A percentile compares a stretch with the other conserved stretches of the same genome.
Conservation (phyloP, 805 yeast genomes). For the Yarrowia porcina region DNA sequence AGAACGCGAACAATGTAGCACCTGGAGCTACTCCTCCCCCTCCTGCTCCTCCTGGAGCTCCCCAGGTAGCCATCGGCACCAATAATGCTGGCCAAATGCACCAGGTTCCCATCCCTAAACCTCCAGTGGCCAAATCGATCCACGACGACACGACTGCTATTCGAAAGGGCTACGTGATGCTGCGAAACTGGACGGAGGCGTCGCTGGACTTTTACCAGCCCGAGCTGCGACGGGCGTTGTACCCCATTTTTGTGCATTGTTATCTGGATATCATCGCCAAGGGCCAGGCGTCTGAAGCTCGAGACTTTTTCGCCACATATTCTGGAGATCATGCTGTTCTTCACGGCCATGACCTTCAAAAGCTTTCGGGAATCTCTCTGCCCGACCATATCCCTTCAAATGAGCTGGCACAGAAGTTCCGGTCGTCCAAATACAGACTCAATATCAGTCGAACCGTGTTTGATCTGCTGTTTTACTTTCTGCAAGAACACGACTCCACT, state of each 20-base stretch:
- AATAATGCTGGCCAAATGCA: conserved; percentile 28
- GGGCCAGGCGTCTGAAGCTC: conserved; percentile 54
- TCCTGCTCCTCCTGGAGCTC: conserved; percentile 26
- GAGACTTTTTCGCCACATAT: conserved; percentile 71
- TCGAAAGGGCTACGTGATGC: conserved; percentile 70
- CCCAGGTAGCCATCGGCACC: conserved; percentile 37
- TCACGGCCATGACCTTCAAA: conserved; percentile 74
- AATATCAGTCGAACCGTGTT: conserved; percentile 79
- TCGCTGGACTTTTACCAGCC: conserved; percentile 88
- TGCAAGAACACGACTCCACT: conserved; percentile 86
- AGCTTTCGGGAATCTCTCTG: conserved; percentile 68
- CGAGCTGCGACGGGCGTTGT: conserved; percentile 76
- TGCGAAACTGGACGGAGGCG: conserved; percentile 84
- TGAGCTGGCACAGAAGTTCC: conserved; percentile 71
- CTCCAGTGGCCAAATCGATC: conserved; percentile 26
- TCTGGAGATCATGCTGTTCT: conserved; percentile 66
- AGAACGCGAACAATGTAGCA: conserved; percentile 27
- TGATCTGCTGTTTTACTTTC: conserved; percentile 75
- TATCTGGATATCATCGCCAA: conserved; percentile 74
- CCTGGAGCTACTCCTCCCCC: conserved; percentile 26
- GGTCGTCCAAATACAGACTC: conserved; percentile 68
- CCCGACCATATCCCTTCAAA: conserved; percentile 81
- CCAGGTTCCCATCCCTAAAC: conserved; percentile 22
- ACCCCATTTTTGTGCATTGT: conserved; percentile 90
- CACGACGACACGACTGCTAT: conserved; percentile 29